A percentile compares a stretch with the other conserved stretches of the same genome.
These are phyloP conservation scores for Tricholoma furcatifolium DNA, from an alignment of 768 basidiomycete genomes.

Conservation along the genomic window DNA sequence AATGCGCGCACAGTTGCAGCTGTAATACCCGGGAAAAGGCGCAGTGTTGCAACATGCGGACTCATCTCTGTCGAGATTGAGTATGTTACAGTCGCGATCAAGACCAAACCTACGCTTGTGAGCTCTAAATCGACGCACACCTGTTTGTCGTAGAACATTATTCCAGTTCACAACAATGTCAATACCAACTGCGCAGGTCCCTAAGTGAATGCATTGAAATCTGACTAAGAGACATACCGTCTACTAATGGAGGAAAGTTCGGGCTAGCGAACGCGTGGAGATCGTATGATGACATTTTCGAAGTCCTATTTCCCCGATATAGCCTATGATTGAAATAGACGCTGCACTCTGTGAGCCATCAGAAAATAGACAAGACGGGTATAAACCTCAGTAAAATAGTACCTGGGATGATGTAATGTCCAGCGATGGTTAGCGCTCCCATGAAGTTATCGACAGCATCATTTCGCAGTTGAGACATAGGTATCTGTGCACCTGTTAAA, in stretches of 20 bases:
- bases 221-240: slow-evolving; percentile 47
- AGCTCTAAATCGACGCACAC: slow-evolving; percentile 72
- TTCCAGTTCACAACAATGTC: slow-evolving; percentile 90
- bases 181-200: slow-evolving; percentile 65
- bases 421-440: slow-evolving; percentile 85
- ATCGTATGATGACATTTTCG: slow-evolving; percentile 80
- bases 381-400: slow-evolving; percentile 11
- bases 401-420: slow-evolving; percentile 92
- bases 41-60: slow-evolving; percentile 78
- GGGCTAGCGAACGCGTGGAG: slow-evolving; percentile 84
- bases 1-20: slow-evolving; percentile 73
- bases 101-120: slow-evolving; percentile 59
- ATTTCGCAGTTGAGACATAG: slow-evolving; percentile 86
- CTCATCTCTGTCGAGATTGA: slow-evolving; percentile 59
- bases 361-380: background rate
- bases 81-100: background rate
- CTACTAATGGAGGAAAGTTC: slow-evolving; percentile 79
- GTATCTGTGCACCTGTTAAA: slow-evolving; percentile 91
- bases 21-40: slow-evolving; percentile 87
- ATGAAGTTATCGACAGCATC: slow-evolving; percentile 93
- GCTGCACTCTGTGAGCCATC: slow-evolving; percentile 60
- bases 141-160: slow-evolving; percentile 81
- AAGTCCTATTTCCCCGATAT: slow-evolving; percentile 83
- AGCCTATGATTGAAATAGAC: slow-evolving; percentile 90
- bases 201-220: slow-evolving; percentile 4